phyloP scores from a whole-genome alignment of 805 yeast genomes.

The Metschnikowia corniflorae region DNA sequence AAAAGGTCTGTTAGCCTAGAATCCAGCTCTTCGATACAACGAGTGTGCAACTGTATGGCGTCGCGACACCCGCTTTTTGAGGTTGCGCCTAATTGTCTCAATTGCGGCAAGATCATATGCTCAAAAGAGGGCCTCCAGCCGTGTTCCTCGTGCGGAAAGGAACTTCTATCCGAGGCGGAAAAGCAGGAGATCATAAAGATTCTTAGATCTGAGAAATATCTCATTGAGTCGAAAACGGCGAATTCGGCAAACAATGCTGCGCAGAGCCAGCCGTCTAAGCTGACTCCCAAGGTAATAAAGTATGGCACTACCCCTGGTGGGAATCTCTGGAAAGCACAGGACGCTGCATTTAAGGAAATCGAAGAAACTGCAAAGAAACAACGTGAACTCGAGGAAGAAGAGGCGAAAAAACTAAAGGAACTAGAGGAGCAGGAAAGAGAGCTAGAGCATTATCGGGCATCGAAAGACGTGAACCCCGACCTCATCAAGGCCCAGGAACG shows the following conservation, averaged over 20 bases:
- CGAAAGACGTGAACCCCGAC: constrained; percentile 50
- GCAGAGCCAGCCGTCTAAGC: constrained; percentile 18
- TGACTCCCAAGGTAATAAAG: constrained; percentile 43
- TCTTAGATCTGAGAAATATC: constrained; percentile 50
- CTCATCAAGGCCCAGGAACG: constrained; percentile 67
- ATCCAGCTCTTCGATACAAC: constrained; percentile 15
- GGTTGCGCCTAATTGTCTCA: constrained; percentile 87
- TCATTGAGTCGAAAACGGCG: constrained; percentile 21
- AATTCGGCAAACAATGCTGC: constrained; percentile 18
- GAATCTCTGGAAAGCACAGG: constrained; percentile 67
- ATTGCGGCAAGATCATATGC: constrained; percentile 94
- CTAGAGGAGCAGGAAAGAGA: constrained; percentile 41
- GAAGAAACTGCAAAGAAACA: constrained; percentile 42
- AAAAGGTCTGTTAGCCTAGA: constrained; percentile 2
- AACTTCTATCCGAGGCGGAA: constrained; percentile 62
- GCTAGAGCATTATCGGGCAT: constrained; percentile 40
- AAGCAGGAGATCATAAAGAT: constrained; percentile 51
- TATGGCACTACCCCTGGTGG: constrained; percentile 56
- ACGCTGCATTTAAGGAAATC: constrained; percentile 54
- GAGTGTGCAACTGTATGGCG: constrained; percentile 78
- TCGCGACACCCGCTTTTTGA: constrained; percentile 84
- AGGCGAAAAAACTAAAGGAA: constrained; percentile 27
- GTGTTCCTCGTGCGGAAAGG: constrained; percentile 77
- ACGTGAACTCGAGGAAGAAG: constrained; percentile 21
- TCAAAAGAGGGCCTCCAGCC: constrained; percentile 86